Base-by-base conservation (phyloP, 768 basidiomycete genomes). In the Collybiopsis luxurians region DNA sequence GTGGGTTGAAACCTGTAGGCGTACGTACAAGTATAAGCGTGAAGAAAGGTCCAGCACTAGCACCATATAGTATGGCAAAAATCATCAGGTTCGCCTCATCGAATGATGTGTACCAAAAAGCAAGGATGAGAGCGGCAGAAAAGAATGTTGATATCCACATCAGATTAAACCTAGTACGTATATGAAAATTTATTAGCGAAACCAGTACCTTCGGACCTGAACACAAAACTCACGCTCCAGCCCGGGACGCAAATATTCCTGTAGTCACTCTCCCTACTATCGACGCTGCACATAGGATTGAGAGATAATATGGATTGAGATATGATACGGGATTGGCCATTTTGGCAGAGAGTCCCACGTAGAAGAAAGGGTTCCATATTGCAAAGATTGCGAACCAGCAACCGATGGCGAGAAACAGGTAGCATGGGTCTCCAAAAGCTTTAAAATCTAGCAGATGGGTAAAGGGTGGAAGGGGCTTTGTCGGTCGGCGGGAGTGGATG, bases 331-430 rank as follows among this genome's bases (percentile, higher is more conserved):
- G 62, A 36, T 61, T 59, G 19, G 63, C 60, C 2, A 60, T 52
- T 5, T 57, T 49, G 1, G 60, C 59, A 19, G 66, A 68, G 23
- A 66, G 45, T 23, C 66, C 67, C 30, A 70, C 60, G 42, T 67
- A 69, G 60, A 70, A 69, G 40, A 67, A 64, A 12, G 67, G 65
- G 44, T 64, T 66, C 53, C 61, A 64, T 1, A 62, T 48, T 2
- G 66, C 59, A 40, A 67, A 59, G 42, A 68, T 52, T 21, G 55
- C 45, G 47, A 64, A 63, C 66, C 65, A 67, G 17, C 55, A 55
- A 15, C 61, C 65, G 34, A 66, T 46, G 42, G 64, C 64, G 19
- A 67, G 50, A 46, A 57, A 55, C 10, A 59, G 52, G 53, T 56
- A 68, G 9, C 51, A 39, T 12, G 61, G 61, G 53, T 68, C 63